A percentile compares a stretch with the other conserved stretches of the same genome.
These are phyloP conservation scores for Malus sylvestris DNA, from an alignment of 306 rosid species.

Conservation along the genomic window DNA sequence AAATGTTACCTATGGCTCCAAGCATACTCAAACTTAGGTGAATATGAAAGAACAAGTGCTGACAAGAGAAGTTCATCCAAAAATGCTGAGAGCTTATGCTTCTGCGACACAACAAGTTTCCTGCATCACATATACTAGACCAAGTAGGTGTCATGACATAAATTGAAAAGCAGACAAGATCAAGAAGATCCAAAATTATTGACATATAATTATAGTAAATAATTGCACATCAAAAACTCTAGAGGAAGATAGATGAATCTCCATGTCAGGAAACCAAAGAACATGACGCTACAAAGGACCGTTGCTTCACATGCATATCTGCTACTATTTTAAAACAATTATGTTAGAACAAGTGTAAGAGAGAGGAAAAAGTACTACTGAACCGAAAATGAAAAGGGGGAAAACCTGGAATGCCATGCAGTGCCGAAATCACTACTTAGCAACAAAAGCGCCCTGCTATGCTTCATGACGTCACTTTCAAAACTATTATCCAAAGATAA, in stretches of 20 bases:
- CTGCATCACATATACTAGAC: constrained; percentile 31
- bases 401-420: constrained; percentile 83
- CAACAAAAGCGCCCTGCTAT: constrained; percentile 56
- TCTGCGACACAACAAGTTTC: constrained; percentile 50
- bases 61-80: constrained; percentile 53
- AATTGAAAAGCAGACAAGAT: background rate
- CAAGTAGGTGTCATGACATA: background rate
- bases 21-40: constrained; percentile 42
- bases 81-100: constrained; percentile 25
- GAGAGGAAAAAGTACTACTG: background rate
- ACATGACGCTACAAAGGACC: background rate
- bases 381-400: background rate
- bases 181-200: background rate
- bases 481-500: constrained; percentile 23
- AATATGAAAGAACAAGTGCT: too few species aligned
- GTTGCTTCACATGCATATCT: background rate
- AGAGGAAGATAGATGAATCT: background rate
- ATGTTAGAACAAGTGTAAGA: background rate
- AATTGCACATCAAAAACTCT: too few species aligned
- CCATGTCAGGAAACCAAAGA: background rate
- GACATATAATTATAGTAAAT: background rate
- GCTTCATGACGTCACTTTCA: constrained; percentile 56
- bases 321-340: background rate
- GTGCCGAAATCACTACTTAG: constrained; percentile 78
- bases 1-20: constrained; percentile 72